Percentiles rank a stretch among this genome's conserved stretches.
phyloP scores from a whole-genome alignment of 2,329 filamentous ascomycete species.

The Penicillium sp. region DNA sequence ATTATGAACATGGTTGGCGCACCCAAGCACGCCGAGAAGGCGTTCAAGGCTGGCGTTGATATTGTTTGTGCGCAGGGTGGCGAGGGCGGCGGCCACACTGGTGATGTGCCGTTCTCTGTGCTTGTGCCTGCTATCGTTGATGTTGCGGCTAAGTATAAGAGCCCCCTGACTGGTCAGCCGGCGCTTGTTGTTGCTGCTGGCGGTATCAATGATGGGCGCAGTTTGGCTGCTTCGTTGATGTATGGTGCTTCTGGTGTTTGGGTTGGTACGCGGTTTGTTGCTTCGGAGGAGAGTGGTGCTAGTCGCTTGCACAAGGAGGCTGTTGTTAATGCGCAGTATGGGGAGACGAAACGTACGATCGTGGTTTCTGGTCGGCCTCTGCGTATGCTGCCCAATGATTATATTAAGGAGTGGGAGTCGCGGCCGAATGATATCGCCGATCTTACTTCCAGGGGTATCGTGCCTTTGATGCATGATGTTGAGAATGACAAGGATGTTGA shows the following conservation, averaged over 20 bases:
- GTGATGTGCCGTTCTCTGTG: constrained; percentile 79
- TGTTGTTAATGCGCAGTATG: constrained; percentile 73
- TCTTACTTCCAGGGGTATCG: constrained; percentile 70
- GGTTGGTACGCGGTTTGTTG: constrained; percentile 92
- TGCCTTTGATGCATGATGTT: constrained; percentile 78
- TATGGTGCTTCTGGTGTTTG: constrained; percentile 85
- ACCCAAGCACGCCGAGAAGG: constrained; percentile 86
- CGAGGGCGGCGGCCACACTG: constrained; percentile 90
- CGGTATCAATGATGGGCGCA: constrained; percentile 77
- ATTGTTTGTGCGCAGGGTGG: constrained; percentile 89
- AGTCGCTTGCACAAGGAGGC: constrained; percentile 77
- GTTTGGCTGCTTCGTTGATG: constrained; percentile 77
- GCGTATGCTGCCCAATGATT: constrained; percentile 76
- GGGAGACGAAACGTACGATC: constrained; percentile 76
- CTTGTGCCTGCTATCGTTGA: constrained; percentile 85
- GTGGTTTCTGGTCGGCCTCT: constrained; percentile 79
- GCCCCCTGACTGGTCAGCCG: constrained; percentile 63
- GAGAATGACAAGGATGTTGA: constrained; percentile 80
- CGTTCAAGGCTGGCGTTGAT: constrained; percentile 79
- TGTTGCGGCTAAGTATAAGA: constrained; percentile 68
- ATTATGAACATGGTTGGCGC: constrained; percentile 98
- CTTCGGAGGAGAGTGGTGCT: constrained; percentile 74
- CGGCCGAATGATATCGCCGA: constrained; percentile 69
- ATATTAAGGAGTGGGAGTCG: constrained; percentile 75
- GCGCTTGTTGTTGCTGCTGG: constrained; percentile 86